phyloP scores from a whole-genome alignment of 2,329 filamentous ascomycete genomes.

The Dactylellina haptotyla region DNA sequence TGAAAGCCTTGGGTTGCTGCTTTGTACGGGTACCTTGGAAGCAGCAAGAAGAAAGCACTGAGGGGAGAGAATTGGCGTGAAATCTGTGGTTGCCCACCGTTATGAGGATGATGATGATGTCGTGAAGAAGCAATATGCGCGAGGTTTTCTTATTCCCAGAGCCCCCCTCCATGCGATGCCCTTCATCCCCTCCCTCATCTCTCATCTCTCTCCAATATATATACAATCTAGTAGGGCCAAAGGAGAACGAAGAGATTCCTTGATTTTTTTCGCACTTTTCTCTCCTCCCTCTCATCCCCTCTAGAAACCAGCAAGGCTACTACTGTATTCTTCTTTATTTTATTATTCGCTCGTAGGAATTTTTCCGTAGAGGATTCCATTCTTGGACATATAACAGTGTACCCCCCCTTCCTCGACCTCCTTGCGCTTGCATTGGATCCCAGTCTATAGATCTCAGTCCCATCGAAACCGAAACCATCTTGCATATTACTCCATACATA shows the following conservation, averaged over 20 bases:
- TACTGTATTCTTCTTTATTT: background rate
- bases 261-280: conserved; percentile 22
- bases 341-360: conserved; percentile 25
- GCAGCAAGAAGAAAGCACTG: too few species aligned
- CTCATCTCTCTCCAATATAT: conserved; percentile 40
- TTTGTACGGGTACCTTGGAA: too few species aligned
- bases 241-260: conserved; percentile 28
- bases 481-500: conserved; percentile 4
- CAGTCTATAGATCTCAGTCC: background rate
- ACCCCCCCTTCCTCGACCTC: background rate
- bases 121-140: conserved; percentile 51
- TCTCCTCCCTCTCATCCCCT: conserved; percentile 15
- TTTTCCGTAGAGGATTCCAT: conserved; percentile 5
- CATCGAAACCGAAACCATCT: conserved; percentile 3
- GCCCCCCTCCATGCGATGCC: conserved; percentile 41
- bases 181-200: conserved; percentile 24
- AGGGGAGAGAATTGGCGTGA: conserved; percentile 19
- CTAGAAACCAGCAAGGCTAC: conserved; percentile 9
- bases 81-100: conserved; percentile 18
- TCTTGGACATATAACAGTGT: conserved; percentile 18
- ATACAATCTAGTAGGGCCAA: conserved; percentile 25
- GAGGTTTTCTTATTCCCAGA: conserved; percentile 28
- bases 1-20: conserved; percentile 18
- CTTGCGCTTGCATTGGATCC: background rate
- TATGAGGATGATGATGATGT: conserved; percentile 20